phyloP scores from a whole-genome alignment of 441 rosid genomes.

The Mallotus repandus region DNA sequence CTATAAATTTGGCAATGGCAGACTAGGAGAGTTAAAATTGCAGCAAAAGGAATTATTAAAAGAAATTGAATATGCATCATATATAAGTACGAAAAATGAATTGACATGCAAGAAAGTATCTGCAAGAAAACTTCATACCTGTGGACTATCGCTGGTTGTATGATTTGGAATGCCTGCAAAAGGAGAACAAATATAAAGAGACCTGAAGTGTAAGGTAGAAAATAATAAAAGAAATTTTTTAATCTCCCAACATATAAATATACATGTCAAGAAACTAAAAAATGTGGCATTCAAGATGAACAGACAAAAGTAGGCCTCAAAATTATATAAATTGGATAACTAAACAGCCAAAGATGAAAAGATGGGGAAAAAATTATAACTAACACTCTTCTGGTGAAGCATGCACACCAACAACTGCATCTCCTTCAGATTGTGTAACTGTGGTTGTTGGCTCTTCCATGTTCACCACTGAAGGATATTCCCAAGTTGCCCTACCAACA shows the following conservation, averaged over 20 bases:
- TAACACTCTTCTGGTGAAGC: constrained; percentile 60
- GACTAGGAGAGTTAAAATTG: constrained; percentile 3
- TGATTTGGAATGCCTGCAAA: constrained; percentile 56
- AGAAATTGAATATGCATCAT: not conserved
- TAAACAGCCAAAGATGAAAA: not conserved
- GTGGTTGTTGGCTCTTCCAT: constrained; percentile 41
- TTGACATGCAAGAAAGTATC: constrained; percentile 7
- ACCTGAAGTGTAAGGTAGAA: constrained; percentile 3
- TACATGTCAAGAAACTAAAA: not conserved
- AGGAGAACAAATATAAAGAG: constrained; percentile 19
- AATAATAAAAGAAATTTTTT: not conserved
- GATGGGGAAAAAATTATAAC: constrained; percentile 26
- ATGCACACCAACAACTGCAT: constrained; percentile 38
- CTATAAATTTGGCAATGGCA: constrained; percentile 26
- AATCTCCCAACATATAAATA: not conserved
- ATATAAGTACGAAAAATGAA: not conserved
- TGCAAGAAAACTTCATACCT: constrained; percentile 39
- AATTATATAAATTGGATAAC: not conserved
- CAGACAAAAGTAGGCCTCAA: not conserved
- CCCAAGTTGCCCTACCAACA: constrained; percentile 61
- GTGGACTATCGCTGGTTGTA: constrained; percentile 50
- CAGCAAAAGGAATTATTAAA: not conserved
- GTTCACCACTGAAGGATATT: constrained; percentile 40
- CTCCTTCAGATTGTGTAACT: constrained; percentile 40
- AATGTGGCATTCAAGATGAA: not conserved